Base-by-base conservation (phyloP, 495 filamentous ascomycete species). In the Penicillium samsonianum region DNA sequence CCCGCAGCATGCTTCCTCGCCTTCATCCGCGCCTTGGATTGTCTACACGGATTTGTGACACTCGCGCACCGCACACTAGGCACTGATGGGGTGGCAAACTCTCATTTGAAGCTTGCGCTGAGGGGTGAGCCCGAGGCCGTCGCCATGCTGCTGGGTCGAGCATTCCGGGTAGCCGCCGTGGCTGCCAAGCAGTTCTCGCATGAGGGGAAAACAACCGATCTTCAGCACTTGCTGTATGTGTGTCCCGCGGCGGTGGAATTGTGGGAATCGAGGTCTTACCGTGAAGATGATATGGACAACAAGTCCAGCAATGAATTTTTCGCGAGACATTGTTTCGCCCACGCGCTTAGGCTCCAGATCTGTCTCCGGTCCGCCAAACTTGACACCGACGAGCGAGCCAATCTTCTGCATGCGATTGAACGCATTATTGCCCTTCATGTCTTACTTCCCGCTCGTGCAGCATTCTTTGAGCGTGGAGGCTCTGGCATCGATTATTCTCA, bases 361-460 rank as follows among this genome's bases (percentile, higher is more conserved):
- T 73, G 68, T 26, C 53, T 76, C 5, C 65, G 70, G 16, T 64
- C 63, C 16, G 56, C 66, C 54, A 69, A 67, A 31, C 63, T 74
- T 8, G 71, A 76, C 38, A 74, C 73, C 10, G 74, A 76, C 55
- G 74, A 77, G 47, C 69, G 68, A 41, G 60, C 60, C 20, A 67
- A 70, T 26, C 68, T 79, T 6, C 56, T 76, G 14, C 72, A 73
- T 56, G 64, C 72, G 16, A 47, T 95, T 4, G 85, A 90, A 55
- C 78, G 79, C 2, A 75, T 91, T 19, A 64, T 92, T 50, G 81
- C 83, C n/a, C 79, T 80, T 26, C 86, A 91, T 73, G 76, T 95
- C 30, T 78, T 95, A 19, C 71, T 87, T 2, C 90, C 90, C 4
- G 82, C 85, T 30, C 84, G 84, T 48, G 68, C 77, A 4, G 73